Base-by-base conservation (phyloP, 2,329 filamentous ascomycete species). In the Ceratocystiopsis minuta region DNA sequence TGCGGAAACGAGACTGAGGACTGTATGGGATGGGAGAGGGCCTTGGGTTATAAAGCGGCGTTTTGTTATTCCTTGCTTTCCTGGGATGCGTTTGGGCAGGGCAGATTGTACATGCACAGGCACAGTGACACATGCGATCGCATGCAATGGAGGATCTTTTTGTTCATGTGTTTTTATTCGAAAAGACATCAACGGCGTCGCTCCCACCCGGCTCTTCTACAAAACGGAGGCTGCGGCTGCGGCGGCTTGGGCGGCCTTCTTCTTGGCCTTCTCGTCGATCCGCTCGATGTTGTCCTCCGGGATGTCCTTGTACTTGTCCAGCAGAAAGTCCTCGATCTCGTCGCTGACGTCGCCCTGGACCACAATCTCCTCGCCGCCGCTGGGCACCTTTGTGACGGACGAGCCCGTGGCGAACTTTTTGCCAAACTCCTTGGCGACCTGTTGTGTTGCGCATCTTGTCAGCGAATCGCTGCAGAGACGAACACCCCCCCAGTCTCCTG, bases 361-460 rank as follows among this genome's bases (percentile, higher is more conserved):
- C 5, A 93, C 92, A 57, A 98, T 96, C 63, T 96, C 90, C 62
- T 98, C 90, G 16, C 82, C 82, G 17, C 84, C 85, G 43, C 76
- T 78, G 0, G 85, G 72, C 2, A 81, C 73, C 64, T 95, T 94
- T 10, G 88, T 96, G 37, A 98, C 90, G 37, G 80, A 87, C 15
- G 78, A 80, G 1, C 90, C 90, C 11, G 90, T 96, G 28, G 90
- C 90, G 56, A 98, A 96, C 64, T 95, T 96, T 73, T 96, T 98
- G 48, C 90, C 90, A 51, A 96, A 78, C 55, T 96, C 90, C 67
- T 96, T 96, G 45, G 87, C 79, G 24, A 28, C 24, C 24, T 28
- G 24, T 28, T 10, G 24, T 28, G 20, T 20, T 20, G 20, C 7
- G 20, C 20, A 28, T 28, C 24, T 6, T 6, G 24, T 28, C 24